phyloP scores from a whole-genome alignment of 2,329 filamentous ascomycete genomes.

The Cryoendolithus antarcticus region DNA sequence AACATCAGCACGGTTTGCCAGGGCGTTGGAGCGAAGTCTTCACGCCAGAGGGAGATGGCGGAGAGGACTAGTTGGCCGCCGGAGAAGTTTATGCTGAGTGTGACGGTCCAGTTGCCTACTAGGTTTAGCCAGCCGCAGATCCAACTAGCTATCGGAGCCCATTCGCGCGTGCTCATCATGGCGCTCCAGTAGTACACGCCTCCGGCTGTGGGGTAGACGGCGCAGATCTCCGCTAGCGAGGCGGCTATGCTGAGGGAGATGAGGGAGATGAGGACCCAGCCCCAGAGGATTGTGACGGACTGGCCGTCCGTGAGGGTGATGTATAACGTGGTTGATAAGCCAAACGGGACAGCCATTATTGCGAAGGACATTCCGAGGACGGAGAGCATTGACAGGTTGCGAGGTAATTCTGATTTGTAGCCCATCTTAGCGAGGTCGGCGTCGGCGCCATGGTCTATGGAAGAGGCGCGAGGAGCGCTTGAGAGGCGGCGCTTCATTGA shows the following conservation, averaged over 20 bases:
- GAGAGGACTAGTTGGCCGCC: conserved; percentile 58
- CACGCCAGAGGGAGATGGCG: conserved; percentile 58
- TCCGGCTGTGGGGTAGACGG: conserved; percentile 55
- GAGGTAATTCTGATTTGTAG: conserved; percentile 54
- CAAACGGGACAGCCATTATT: conserved; percentile 62
- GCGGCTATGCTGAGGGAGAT: conserved; percentile 53
- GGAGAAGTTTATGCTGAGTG: conserved; percentile 53
- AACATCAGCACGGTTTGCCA: conserved; percentile 63
- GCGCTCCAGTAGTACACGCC: conserved; percentile 60
- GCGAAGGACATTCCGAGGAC: conserved; percentile 60
- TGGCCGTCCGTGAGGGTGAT: conserved; percentile 58
- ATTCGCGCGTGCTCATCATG: conserved; percentile 53
- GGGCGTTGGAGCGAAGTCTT: conserved; percentile 52
- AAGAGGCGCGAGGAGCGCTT: background rate
- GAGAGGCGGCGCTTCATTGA: background rate
- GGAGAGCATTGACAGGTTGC: conserved; percentile 56
- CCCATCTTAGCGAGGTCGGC: conserved; percentile 53
- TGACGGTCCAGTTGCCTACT: conserved; percentile 62
- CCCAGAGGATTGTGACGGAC: conserved; percentile 57
- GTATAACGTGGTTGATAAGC: conserved; percentile 55
- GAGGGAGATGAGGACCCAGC: conserved; percentile 54
- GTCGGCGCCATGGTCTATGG: conserved; percentile 37
- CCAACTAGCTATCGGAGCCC: conserved; percentile 55
- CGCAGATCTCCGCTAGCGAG: conserved; percentile 57
- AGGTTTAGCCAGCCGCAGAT: conserved; percentile 61